phyloP scores from a whole-genome alignment of 768 basidiomycete species.

The Hericium erinaceus region DNA sequence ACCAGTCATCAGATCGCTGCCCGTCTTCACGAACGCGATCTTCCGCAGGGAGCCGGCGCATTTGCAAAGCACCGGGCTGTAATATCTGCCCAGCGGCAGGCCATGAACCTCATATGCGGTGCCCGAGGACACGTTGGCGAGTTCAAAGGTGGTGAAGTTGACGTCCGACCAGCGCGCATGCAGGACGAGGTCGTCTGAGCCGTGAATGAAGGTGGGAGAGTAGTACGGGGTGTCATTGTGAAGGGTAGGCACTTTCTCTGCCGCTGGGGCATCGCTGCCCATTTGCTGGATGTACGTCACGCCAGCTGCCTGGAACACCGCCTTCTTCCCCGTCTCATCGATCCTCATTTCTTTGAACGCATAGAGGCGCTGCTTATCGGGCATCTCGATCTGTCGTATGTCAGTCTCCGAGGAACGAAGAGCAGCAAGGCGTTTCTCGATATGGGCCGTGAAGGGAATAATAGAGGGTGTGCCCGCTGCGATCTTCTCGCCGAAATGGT shows the following conservation, averaged over 20 bases:
- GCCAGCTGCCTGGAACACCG: background rate
- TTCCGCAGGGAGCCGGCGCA: background rate
- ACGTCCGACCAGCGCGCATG: background rate
- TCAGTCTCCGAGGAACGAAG: slow-evolving; percentile 42
- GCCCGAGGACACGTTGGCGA: background rate
- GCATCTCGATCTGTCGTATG: slow-evolving; percentile 25
- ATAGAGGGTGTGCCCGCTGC: slow-evolving; percentile 32
- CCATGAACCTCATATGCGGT: background rate
- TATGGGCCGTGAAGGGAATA: slow-evolving; percentile 52
- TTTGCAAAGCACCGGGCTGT: background rate
- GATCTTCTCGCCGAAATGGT: slow-evolving; percentile 20
- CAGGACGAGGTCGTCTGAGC: background rate
- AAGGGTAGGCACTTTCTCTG: background rate
- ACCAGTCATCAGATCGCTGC: background rate
- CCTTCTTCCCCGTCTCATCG: background rate
- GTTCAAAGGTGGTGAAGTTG: background rate
- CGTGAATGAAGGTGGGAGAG: background rate
- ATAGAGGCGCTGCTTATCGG: background rate
- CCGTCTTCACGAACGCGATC: slow-evolving; percentile 19
- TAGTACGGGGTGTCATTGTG: background rate
- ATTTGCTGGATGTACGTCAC: background rate
- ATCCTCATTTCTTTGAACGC: background rate
- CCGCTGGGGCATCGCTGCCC: background rate
- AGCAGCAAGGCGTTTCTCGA: slow-evolving; percentile 56
- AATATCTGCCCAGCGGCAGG: background rate